A percentile compares a stretch with the other conserved stretches of the same genome.
Evolutionary conservation across 1,284 basidiomycete genomes (phyloP).

Genomic region (Xerocomus nothofagi): DNA sequence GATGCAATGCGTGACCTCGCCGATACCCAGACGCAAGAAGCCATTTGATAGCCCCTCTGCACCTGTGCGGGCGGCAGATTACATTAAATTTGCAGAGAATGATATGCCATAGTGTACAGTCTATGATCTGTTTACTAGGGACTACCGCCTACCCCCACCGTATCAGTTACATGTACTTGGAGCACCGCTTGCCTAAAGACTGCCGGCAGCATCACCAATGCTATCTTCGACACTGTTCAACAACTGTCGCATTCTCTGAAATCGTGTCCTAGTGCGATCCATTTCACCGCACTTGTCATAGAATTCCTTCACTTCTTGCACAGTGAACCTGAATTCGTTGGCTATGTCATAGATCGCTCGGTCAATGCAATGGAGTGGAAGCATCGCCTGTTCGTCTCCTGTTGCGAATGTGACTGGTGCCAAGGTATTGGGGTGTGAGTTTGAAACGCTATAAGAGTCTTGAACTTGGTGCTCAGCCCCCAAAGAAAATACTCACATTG

Average conservation of each 20-base stretch:
- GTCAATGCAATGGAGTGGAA: slow-evolving; percentile 57
- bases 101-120: slow-evolving; percentile 22
- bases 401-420: slow-evolving; percentile 9
- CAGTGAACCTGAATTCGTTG: slow-evolving; percentile 61
- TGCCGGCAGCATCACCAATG: slow-evolving; percentile 26
- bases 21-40: slow-evolving; percentile 59
- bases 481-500: slow-evolving; percentile 27
- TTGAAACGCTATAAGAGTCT: slow-evolving; percentile 4
- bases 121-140: slow-evolving; percentile 2
- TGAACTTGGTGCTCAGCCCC: not conserved
- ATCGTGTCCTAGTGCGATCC: slow-evolving; percentile 58
- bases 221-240: slow-evolving; percentile 44
- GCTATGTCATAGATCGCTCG: slow-evolving; percentile 63
- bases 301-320: slow-evolving; percentile 71
- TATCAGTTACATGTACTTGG: too few species aligned
- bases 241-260: slow-evolving; percentile 62
- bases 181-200: slow-evolving; percentile 12
- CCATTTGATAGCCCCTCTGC: slow-evolving; percentile 78
- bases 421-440: slow-evolving; percentile 2
- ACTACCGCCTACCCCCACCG: too few species aligned
- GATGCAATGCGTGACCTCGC: slow-evolving; percentile 1
- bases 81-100: slow-evolving; percentile 49
- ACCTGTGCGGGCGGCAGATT: slow-evolving; percentile 63
- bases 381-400: slow-evolving; percentile 4
- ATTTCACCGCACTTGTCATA: slow-evolving; percentile 70